Percentiles rank a stretch among this genome's conserved stretches.
These are phyloP conservation scores for Alternaria sp. DNA, from an alignment of 2,329 filamentous ascomycete genomes.

Conservation along the genomic window DNA sequence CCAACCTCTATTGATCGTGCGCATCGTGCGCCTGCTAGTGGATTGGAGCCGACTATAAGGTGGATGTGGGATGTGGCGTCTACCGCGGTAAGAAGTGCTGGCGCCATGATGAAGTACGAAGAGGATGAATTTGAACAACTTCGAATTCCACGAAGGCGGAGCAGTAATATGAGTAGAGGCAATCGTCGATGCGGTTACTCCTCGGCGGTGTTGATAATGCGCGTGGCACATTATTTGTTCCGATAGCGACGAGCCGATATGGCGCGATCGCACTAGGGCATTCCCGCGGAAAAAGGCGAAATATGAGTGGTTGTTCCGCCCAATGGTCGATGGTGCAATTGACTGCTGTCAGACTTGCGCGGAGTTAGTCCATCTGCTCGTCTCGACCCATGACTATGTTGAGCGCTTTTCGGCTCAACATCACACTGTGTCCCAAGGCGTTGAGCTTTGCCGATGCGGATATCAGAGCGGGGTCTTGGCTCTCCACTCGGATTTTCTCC, in stretches of 20 bases:
- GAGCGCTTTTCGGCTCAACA: constrained; percentile 72
- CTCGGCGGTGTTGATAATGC: constrained; percentile 22
- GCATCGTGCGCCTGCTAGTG: constrained; percentile 85
- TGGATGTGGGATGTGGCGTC: constrained; percentile 76
- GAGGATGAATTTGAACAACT: neutral
- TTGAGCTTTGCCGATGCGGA: constrained; percentile 82
- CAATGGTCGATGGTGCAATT: constrained; percentile 18
- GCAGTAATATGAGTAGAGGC: constrained; percentile 12
- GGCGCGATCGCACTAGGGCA: constrained; percentile 23
- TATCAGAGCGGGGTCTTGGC: constrained; percentile 84
- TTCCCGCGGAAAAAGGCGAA: constrained; percentile 28
- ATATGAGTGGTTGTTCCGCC: constrained; percentile 6
- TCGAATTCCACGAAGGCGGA: neutral
- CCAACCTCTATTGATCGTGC: constrained; percentile 80
- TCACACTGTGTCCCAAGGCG: constrained; percentile 75
- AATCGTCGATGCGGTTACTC: constrained; percentile 13
- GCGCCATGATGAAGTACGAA: constrained; percentile 45
- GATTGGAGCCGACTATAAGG: constrained; percentile 83
- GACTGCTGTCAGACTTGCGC: constrained; percentile 13
- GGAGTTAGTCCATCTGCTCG: constrained; percentile 39
- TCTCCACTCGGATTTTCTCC: constrained; percentile 89
- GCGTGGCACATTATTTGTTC: constrained; percentile 32
- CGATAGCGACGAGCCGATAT: constrained; percentile 42
- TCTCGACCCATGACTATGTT: constrained; percentile 77
- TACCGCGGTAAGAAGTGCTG: constrained; percentile 73